A percentile compares a stretch with the other conserved stretches of the same genome.
phyloP scores from a whole-genome alignment of 116 monocot genomes.

The Zostera marina region DNA sequence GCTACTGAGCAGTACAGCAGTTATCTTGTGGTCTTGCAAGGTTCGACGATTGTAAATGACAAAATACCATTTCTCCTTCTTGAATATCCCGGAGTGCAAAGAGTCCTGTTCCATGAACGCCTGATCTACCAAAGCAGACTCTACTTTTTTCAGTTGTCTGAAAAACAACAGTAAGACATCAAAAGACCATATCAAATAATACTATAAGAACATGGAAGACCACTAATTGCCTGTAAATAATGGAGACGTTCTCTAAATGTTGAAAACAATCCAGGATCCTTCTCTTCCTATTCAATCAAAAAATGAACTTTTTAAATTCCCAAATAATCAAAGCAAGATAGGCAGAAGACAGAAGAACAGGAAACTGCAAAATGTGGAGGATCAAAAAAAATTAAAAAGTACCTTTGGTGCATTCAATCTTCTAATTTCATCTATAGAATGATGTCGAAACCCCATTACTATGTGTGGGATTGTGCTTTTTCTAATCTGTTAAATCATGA shows the following conservation, averaged over 20 bases:
- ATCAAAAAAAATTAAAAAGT: background rate
- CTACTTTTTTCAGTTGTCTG: slow-evolving; percentile 47
- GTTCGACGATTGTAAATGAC: background rate
- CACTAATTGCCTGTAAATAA: slow-evolving; percentile 44
- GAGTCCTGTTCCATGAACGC: slow-evolving; percentile 97
- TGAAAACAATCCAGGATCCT: slow-evolving; percentile 54
- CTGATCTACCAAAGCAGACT: slow-evolving; percentile 92
- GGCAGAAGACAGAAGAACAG: background rate
- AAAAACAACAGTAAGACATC: background rate
- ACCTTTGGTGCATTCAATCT: slow-evolving; percentile 41
- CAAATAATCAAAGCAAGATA: background rate
- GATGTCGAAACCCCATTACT: slow-evolving; percentile 43
- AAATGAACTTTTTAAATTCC: background rate
- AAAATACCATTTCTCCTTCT: slow-evolving; percentile 95
- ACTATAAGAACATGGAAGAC: background rate
- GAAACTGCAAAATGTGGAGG: slow-evolving; percentile 5
- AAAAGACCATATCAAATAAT: background rate
- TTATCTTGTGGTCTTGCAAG: background rate
- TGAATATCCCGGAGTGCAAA: slow-evolving; percentile 84
- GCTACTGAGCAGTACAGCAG: too few species aligned
- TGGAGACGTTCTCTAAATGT: slow-evolving; percentile 79
- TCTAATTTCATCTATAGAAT: slow-evolving; percentile 37
- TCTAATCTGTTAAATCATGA: slow-evolving; percentile 18
- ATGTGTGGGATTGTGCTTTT: slow-evolving; percentile 43
- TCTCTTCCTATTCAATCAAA: slow-evolving; percentile 39